phyloP scores from a whole-genome alignment of 2,329 filamentous ascomycete genomes.

The Pseudocercospora fijiensis region DNA sequence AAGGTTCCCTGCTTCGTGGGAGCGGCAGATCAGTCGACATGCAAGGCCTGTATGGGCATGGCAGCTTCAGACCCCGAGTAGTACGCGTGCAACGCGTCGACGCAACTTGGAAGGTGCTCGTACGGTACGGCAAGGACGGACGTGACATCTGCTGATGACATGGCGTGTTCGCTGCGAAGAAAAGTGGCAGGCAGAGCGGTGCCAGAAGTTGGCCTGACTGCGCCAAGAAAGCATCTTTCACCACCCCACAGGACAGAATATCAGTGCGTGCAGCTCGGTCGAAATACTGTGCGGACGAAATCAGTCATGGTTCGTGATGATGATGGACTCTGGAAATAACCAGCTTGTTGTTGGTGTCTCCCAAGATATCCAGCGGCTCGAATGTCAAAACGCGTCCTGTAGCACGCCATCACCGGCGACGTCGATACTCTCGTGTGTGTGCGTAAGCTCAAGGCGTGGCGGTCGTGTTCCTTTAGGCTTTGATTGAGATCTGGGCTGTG shows the following conservation, averaged over 20 bases:
- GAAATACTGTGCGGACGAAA: background rate
- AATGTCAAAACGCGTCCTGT: constrained; percentile 14
- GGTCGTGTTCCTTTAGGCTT: constrained; percentile 3
- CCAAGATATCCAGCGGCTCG: constrained; percentile 1
- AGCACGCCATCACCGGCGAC: constrained; percentile 14
- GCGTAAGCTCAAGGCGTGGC: constrained; percentile 17
- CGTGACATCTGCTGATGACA: constrained; percentile 2
- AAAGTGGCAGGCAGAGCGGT: constrained; percentile 14
- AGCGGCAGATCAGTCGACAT: constrained; percentile 5
- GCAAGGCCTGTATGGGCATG: constrained; percentile 8
- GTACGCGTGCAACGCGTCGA: constrained; percentile 3
- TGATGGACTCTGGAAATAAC: background rate
- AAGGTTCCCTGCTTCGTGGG: background rate
- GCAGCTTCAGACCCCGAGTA: background rate
- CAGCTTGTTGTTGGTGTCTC: no score
- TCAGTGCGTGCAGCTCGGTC: background rate
- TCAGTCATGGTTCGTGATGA: background rate
- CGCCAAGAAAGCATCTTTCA: constrained; percentile 5
- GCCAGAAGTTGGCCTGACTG: constrained; percentile 12
- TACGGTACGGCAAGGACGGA: background rate
- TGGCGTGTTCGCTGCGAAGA: constrained; percentile 7
- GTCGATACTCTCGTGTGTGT: constrained; percentile 8
- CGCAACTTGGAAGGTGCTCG: background rate
- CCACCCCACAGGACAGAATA: background rate
- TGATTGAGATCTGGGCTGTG: constrained; percentile 13